These are phyloP conservation scores for Teunomyces stri DNA, from an alignment of 805 yeast genomes.

Conservation along the genomic window DNA sequence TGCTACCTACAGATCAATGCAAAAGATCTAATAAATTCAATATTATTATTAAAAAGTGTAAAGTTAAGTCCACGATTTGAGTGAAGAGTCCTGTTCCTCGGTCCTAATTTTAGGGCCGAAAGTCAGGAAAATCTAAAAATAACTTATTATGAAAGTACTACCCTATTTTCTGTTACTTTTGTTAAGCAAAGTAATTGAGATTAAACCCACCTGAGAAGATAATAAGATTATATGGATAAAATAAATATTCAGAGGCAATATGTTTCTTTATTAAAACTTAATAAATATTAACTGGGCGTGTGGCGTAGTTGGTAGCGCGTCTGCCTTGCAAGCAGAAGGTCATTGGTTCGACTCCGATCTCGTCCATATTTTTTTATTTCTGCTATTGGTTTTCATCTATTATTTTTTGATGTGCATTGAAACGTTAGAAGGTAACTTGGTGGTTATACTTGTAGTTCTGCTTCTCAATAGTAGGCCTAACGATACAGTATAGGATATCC, in stretches of 20 bases:
- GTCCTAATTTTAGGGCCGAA: no score
- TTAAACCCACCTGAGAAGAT: background rate
- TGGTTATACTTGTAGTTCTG: background rate
- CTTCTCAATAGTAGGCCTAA: background rate
- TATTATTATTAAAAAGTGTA: no score
- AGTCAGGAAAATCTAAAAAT: no score
- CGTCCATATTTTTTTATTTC: slow-evolving; percentile 56
- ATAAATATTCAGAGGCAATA: background rate
- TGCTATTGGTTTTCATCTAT: no score
- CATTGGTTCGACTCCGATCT: slow-evolving; percentile 76
- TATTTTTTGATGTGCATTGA: no score
- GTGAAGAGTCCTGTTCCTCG: no score
- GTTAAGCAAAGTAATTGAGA: background rate
- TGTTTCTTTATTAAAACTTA: background rate
- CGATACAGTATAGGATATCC: background rate
- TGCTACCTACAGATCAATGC: background rate
- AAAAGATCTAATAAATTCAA: no score
- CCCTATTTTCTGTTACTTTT: no score
- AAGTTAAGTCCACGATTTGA: no score
- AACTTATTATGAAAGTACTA: no score
- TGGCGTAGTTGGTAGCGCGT: slow-evolving; percentile 85
- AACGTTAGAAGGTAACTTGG: no score
- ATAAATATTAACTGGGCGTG: slow-evolving; percentile 49
- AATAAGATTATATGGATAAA: no score
- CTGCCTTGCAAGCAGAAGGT: slow-evolving; percentile 77